Base-by-base conservation (phyloP, 768 basidiomycete species). In the Sarcomyxa edulis region DNA sequence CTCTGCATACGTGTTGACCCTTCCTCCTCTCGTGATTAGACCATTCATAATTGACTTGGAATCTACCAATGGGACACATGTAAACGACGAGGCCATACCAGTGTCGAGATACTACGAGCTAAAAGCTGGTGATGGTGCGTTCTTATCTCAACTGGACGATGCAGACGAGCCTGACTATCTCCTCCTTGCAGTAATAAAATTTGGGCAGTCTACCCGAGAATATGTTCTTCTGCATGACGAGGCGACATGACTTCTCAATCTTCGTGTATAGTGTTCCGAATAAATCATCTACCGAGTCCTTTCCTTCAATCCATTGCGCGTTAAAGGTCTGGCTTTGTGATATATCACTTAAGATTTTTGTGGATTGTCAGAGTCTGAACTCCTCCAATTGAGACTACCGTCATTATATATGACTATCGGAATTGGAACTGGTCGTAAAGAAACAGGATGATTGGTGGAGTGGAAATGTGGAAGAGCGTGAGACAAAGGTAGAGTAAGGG, bases 41-140 rank as follows among this genome's bases (percentile, higher is more conserved):
- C 93, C 96, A 1, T 99, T 93, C 58, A 77, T 99, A 35, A 96
- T 99, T 43, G 96, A 99, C 62, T 77, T 99, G 7, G 94, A 99
- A 50, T 96, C 93, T n/a, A 97, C 96, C 2, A 99, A 99, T 55
- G 82, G 88, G 2, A 98, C 96, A 0, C 71, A 77, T 48, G 95
- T 99, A 32, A 98, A 98, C 51, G 89, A 82, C 45, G 76, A 84
- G 51, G 61, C 71, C 33, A 84, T 98, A 45, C 96, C 96, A 2
- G 68, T 80, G 2, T 83, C 91, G 6, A 69, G 95, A 43, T 99
- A 80, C 58, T 94, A 84, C 54, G 92, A 95, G 58, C 64, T 95
- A 36, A 81, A 73, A 58, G 64, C 74, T 14, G 72, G 78, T 18
- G 92, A 95, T 59, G 83, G 91, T 93, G 42, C 40, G 82, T 18